Evolutionary conservation across 2,329 filamentous ascomycete species (phyloP), one percentile per base, ranked within the genome.

Genomic region (Colletotrichum agaves): DNA sequence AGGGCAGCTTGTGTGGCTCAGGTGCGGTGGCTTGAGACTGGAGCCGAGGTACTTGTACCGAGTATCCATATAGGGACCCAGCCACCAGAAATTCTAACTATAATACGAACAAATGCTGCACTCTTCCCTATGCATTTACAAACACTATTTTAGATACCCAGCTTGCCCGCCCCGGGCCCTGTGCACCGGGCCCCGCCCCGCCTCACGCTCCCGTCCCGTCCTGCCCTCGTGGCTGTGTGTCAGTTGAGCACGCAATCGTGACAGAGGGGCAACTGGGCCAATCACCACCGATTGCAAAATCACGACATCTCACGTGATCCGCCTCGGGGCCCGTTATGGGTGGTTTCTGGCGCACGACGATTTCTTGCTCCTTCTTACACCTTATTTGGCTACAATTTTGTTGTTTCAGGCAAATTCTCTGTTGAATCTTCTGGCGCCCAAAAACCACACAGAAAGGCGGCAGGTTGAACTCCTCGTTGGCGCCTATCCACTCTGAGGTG

Each of bases 221-320:
- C n/a, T n/a, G n/a, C n/a, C n/a, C n/a, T n/a, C 47, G 23, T 61
- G 63, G 49, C 57, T 33, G 5, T 44, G n/a, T 6, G n/a, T 6
- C 12, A 2, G 10, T 46, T 31, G 39, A 70, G 67, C 69, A 70
- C 69, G 69, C 67, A 59, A 70, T 70, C 62, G 31, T 33, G 19
- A n/a, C 21, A 46, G 15, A 53, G 21, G 19, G 47, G 12, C 39
- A 39, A 15, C 55, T 21, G 19, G 61, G 39, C 67, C 67, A 71
- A 71, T 70, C 57, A 67, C 10, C 55, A 15, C 39, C 15, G 4
- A 12, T 27, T 61, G 56, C 27, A 69, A 70, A 70, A 71, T 71
- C 68, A 66, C 69, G 68, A 68, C 69, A 71, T 71, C 44, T 70
- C 69, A 71, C 69, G 69, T 71, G 69, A 71, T 60, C 52, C 12